Evolutionary conservation across 441 rosid genomes (phyloP), one percentile per base, ranked within the genome.

Genomic region (Adansonia gregorii): DNA sequence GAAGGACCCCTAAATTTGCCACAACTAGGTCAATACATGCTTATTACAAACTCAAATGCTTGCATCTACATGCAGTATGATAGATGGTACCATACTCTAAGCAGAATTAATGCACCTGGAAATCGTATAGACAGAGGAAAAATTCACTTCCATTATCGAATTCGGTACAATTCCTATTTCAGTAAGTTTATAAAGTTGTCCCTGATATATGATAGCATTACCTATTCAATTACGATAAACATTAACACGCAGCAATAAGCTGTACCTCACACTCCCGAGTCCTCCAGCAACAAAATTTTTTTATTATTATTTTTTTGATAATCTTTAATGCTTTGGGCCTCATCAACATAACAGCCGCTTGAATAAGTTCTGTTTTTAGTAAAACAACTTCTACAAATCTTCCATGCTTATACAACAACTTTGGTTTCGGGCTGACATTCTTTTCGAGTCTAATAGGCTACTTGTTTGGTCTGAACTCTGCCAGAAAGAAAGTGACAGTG

Each of bases 361-460:
- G 51, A 69, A 48, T 22, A 69, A 48, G 58, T 49, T 2, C 43
- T 6, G 43, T 19, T 22, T 6, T 43, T 43, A 67, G 15, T 52
- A 31, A 15, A 24, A 27, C 45, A 0, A 27, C 58, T 31, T 35
- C 63, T 71, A 71, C 46, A 24, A 22, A 54, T 71, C 48, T 35
- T 52, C 49, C 75, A 54, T 31, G 75, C 74, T n/a, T 54, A 15
- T 15, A 71, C 24, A n/a, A 71, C 24, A n/a, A 52, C 74, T 71
- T 51, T 15, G 60, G 19, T 17, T 70, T 71, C 61, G 8, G 48
- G 48, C 48, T 31, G 61, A 52, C 61, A 52, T n/a, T 31, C 73
- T 68, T 67, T 67, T 10, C 0, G 45, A 51, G 60, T 70, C 60
- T 31, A 15, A 17, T 15, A 0, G n/a, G 27, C 6, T 52, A 52